Base-by-base conservation (phyloP, 305 asterid species). In the Solanum chacoense region DNA sequence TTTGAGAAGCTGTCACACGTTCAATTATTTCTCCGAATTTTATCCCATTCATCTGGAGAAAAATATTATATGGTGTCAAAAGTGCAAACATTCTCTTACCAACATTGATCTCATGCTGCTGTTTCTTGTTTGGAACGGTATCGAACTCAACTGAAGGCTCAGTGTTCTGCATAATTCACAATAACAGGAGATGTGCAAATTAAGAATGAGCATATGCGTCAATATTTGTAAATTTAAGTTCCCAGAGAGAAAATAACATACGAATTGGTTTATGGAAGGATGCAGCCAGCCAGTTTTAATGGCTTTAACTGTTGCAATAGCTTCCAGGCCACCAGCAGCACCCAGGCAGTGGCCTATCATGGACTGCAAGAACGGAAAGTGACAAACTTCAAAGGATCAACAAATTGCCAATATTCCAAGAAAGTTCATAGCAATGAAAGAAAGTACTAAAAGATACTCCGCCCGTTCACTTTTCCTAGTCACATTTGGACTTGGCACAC, bases 281-380 rank as follows among this genome's bases (percentile, higher is more conserved):
- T 96, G 99, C 73, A 96, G 92, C 99, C 99, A 96, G 90, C 98
- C 98, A 0, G 98, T 95, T 38, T 93, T 94, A 76, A 94, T 93
- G 84, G 99, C 98, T 94, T 95, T 95, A 65, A 96, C 91, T 67
- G 97, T 89, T 87, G 97, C 99, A 88, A 96, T 95, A 86, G 99
- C 98, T 94, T 96, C 98, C 89, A 96, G 90, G 67, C 98, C 99
- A 67, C 99, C 98, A 77, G 98, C 96, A 88, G 99, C 99, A 84
- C 98, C 99, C 83, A 96, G 95, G 74, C 98, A 94, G 85, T 96
- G 99, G 74, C 99, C 99, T 75, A 96, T 96, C 97, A 96, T 94
- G 63, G 98, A 96, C 99, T 96, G 96, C 34, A 89, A 76, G 32
- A 87, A 35, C 31, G 5, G 9, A 87, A 88, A 77, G 36, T 40